Percentiles rank a stretch among this genome's conserved stretches.
These are phyloP conservation scores for Annulohypoxylon nitens DNA, from an alignment of 495 filamentous ascomycete genomes.

Conservation along the genomic window DNA sequence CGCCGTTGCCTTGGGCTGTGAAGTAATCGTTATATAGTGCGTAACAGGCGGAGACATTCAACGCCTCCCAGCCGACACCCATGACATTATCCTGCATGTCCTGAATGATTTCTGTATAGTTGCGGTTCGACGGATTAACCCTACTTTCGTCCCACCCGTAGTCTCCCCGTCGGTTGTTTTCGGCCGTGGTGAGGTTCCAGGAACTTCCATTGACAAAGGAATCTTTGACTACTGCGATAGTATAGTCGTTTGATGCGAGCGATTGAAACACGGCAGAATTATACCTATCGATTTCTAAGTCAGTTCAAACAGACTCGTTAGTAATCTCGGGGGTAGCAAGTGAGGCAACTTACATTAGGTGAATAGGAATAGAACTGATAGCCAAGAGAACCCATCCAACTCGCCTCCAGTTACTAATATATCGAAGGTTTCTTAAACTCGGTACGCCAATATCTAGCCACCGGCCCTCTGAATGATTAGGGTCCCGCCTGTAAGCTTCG, in stretches of 20 bases:
- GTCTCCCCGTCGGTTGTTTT: slow-evolving; percentile 21
- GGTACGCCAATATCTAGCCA: slow-evolving; percentile 61
- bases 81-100: slow-evolving; percentile 42
- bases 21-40: slow-evolving; percentile 50
- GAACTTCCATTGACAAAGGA: slow-evolving; percentile 43
- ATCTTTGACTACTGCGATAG: slow-evolving; percentile 50
- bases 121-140: slow-evolving; percentile 28
- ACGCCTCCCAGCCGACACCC: slow-evolving; percentile 21
- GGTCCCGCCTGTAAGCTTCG: neutral
- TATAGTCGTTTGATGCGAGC: slow-evolving; percentile 55
- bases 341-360: slow-evolving; percentile 46
- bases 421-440: slow-evolving; percentile 53
- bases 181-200: slow-evolving; percentile 29
- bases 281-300: slow-evolving; percentile 45
- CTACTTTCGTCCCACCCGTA: slow-evolving; percentile 32
- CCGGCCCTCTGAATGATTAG: neutral
- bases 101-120: slow-evolving; percentile 37
- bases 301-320: neutral
- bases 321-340: neutral
- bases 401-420: slow-evolving; percentile 46
- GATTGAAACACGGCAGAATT: slow-evolving; percentile 60
- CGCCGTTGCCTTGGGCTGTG: slow-evolving; percentile 48
- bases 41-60: slow-evolving; percentile 47
- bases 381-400: slow-evolving; percentile 50
- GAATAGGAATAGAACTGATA: slow-evolving; percentile 53